phyloP scores from a whole-genome alignment of 2,329 filamentous ascomycete species.

The Verticillium longisporum region DNA sequence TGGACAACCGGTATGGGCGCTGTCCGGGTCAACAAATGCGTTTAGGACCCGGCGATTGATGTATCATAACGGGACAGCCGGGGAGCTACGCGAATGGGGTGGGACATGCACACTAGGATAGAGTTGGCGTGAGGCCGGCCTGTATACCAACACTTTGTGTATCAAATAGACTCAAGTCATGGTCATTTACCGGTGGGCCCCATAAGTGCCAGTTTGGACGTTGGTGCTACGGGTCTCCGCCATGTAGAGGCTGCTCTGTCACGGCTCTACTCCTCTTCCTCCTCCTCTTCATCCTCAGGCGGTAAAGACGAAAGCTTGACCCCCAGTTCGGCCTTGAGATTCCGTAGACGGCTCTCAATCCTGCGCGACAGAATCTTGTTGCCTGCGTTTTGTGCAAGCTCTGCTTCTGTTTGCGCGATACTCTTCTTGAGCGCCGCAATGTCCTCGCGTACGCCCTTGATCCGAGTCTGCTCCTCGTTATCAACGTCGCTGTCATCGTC shows the following conservation, averaged over 20 bases:
- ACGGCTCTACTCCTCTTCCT: not conserved
- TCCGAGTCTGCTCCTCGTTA: conserved; percentile 42
- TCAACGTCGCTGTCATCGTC: conserved; percentile 48
- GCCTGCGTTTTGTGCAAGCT: conserved; percentile 28
- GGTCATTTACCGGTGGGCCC: not conserved
- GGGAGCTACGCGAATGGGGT: not conserved
- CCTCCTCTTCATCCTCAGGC: conserved; percentile 13
- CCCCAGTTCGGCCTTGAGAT: conserved; percentile 36
- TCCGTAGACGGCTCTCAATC: conserved; percentile 41
- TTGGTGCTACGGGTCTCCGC: not conserved
- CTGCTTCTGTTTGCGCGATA: conserved; percentile 35
- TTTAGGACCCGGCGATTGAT: not conserved
- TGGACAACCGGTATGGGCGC: not conserved
- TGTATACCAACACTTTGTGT: not conserved
- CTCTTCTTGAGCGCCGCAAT: conserved; percentile 46
- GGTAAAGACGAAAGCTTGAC: conserved; percentile 37
- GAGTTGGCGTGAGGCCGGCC: not conserved
- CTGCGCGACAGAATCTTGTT: conserved; percentile 44
- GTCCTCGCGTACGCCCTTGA: conserved; percentile 48
- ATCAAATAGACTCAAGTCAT: not conserved
- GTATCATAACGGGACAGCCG: not conserved
- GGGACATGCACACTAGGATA: not conserved
- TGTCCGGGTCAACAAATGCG: not conserved
- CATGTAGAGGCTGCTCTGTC: not conserved
- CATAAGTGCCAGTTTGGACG: not conserved